Percentiles rank a stretch among this genome's conserved stretches.
phyloP scores from a whole-genome alignment of 371 early-diverging fungal species.

The Lichtheimia ornata region DNA sequence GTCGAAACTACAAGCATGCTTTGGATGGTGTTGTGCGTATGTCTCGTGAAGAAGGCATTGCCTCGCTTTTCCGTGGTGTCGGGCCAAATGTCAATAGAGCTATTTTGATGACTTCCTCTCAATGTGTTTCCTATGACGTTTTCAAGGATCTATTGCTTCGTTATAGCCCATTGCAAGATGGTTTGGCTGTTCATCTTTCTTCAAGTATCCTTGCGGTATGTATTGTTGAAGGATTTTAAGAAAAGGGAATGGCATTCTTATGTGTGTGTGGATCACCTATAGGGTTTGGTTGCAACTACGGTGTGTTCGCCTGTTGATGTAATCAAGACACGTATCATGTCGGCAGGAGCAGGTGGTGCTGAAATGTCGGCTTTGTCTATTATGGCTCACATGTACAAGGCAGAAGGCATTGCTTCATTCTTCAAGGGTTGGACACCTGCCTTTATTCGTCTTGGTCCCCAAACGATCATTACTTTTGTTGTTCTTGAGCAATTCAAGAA shows the following conservation, averaged over 20 bases:
- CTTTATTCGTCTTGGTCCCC: conserved; percentile 66
- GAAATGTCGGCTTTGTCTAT: conserved; percentile 36
- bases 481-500: conserved; percentile 65
- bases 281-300: conserved; percentile 75
- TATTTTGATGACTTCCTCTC: conserved; percentile 67
- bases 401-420: conserved; percentile 65
- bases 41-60: conserved; percentile 53
- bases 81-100: conserved; percentile 66
- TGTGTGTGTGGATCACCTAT: neutral
- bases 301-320: conserved; percentile 73
- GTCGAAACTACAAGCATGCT: conserved; percentile 67
- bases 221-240: neutral
- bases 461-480: conserved; percentile 70
- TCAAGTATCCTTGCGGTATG: conserved; percentile 61
- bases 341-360: conserved; percentile 34
- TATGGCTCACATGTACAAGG: conserved; percentile 49
- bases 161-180: conserved; percentile 50
- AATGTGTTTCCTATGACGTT: conserved; percentile 61
- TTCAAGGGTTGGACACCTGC: conserved; percentile 78
- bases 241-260: neutral
- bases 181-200: conserved; percentile 58
- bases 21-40: conserved; percentile 65
- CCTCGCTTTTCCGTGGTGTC: conserved; percentile 59
- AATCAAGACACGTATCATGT: conserved; percentile 76
- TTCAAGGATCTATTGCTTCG: conserved; percentile 56